Percentiles rank a stretch among this genome's conserved stretches.
phyloP scores from a whole-genome alignment of 169 alveolate genomes.

The Eimeria praecox region DNA sequence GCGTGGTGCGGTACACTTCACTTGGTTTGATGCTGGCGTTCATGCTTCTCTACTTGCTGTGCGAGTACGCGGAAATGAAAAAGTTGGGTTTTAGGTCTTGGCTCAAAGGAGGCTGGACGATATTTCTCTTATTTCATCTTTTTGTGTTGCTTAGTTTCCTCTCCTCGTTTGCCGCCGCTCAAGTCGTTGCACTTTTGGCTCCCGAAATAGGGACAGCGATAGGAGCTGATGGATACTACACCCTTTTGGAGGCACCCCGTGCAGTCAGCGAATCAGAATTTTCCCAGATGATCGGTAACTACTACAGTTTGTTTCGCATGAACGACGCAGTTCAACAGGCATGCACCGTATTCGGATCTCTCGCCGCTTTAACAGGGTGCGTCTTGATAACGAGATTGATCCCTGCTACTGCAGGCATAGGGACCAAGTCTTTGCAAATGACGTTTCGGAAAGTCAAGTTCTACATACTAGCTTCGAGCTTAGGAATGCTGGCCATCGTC shows the following conservation, averaged over 20 bases:
- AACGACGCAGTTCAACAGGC: not conserved
- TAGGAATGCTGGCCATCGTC: constrained; percentile 49
- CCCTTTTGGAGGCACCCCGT: not conserved
- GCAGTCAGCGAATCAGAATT: constrained; percentile 10
- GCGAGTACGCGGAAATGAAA: constrained; percentile 35
- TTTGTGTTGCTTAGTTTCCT: constrained; percentile 24
- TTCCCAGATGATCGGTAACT: constrained; percentile 1
- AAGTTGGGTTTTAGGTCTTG: constrained; percentile 9
- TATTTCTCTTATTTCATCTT: constrained; percentile 1
- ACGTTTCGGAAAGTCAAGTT: constrained; percentile 49
- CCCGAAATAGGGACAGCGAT: constrained; percentile 24
- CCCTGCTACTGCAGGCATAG: constrained; percentile 43
- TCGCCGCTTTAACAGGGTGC: constrained; percentile 24
- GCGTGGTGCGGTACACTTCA: constrained; percentile 40
- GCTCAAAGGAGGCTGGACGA: constrained; percentile 28
- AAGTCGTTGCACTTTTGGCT: constrained; percentile 21
- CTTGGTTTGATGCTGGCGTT: not conserved
- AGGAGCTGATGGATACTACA: constrained; percentile 24
- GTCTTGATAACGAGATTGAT: constrained; percentile 13
- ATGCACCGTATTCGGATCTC: not conserved
- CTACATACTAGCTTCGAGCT: constrained; percentile 20
- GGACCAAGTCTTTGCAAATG: constrained; percentile 39
- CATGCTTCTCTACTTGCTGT: not conserved
- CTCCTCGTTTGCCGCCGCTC: constrained; percentile 48
- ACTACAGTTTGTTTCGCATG: constrained; percentile 8